Evolutionary conservation across 176 grass and related monocot genomes (phyloP), one percentile per base, ranked within the genome.

Genomic region (Urochloa ruziziensis): DNA sequence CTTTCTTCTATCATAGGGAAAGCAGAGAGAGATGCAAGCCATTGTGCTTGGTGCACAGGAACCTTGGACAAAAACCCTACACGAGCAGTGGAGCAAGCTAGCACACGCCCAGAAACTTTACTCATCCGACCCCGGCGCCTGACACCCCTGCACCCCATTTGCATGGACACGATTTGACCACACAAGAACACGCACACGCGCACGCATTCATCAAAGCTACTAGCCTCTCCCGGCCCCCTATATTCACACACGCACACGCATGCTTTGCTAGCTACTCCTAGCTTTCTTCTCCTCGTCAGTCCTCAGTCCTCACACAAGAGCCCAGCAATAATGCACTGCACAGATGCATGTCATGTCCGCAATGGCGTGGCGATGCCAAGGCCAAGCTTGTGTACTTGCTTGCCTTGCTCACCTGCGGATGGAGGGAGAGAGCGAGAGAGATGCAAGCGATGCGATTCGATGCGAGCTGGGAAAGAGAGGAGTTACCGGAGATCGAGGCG

Each of bases 131-230:
- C 87, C 87, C 77, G 61, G 60, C 32, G 36, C 67, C 93, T 94
- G 93, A 94, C 90, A 94, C 47, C 7, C 54, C 82, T 95, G 88
- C 80, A 72, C 88, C 89, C 93, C 93, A 92, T 86, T 90, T 92
- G 93, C 93, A 92, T 92, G 93, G 93, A 90, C 90, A 92, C 85
- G 93, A 95, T 95, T 95, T 92, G 93, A 95, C 93, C 81, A 84
- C 88, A 90, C 90, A 86, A 78, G 78, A 81, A 63, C 88, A 56
- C 72, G 57, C 77, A 46, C 87, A 79, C 70, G 53, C 60, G 40
- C 62, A 82, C 74, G 68, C 88, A 67, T 86, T 85, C 82, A 81
- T 60, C 88, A 90, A 83, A 83, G 74, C 39, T 40, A 39, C 43
- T n/a, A 62, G 39, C 59, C 8, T 27, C 33, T 34, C 14, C 60